Conservation (phyloP, 306 rosid species). For the Glycine soja region DNA sequence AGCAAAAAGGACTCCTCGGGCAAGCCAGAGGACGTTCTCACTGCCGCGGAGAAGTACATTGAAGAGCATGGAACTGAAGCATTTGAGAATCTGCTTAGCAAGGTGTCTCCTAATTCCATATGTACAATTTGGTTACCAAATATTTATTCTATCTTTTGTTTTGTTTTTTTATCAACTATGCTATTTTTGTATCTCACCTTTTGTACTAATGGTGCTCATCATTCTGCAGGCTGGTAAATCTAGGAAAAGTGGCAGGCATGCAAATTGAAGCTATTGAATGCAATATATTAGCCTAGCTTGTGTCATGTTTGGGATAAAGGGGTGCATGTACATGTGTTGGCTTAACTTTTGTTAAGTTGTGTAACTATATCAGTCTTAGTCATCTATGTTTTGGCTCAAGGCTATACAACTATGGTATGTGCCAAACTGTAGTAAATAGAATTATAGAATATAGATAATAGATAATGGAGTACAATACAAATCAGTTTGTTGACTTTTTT, state of each 20-base stretch:
- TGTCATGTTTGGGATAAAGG: too few species aligned
- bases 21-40: slow-evolving; percentile 66
- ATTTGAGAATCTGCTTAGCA: slow-evolving; percentile 66
- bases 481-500: background rate
- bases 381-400: background rate
- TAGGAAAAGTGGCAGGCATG: slow-evolving; percentile 40
- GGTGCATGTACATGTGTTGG: slow-evolving; percentile 18
- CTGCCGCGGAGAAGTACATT: slow-evolving; percentile 79
- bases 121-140: too few species aligned
- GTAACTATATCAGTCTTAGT: background rate
- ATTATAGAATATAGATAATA: slow-evolving; percentile 3
- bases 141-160: background rate
- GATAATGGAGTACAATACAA: background rate
- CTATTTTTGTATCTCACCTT: background rate
- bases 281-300: too few species aligned
- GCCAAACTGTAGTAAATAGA: slow-evolving; percentile 12
- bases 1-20: slow-evolving; percentile 62
- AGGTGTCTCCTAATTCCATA: slow-evolving; percentile 49
- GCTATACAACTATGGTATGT: slow-evolving; percentile 7
- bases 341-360: background rate
- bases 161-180: too few species aligned
- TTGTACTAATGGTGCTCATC: background rate
- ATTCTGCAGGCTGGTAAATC: slow-evolving; percentile 70
- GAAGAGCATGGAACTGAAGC: slow-evolving; percentile 66
- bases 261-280: slow-evolving; percentile 35